Base-by-base conservation (phyloP, 1,139 yeast genomes). In the Taiozyma sp. region DNA sequence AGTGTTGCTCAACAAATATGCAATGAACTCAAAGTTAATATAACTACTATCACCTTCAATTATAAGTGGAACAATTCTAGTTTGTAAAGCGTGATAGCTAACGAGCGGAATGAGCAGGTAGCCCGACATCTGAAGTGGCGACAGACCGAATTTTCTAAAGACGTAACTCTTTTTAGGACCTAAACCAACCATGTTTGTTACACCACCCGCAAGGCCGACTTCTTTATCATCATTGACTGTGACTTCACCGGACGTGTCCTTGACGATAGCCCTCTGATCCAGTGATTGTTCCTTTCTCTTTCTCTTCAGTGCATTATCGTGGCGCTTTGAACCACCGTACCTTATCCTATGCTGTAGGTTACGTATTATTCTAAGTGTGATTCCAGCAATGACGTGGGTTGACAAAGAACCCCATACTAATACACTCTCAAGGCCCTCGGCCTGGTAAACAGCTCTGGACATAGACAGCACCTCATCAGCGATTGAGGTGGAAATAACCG, bases 11-110 rank as follows among this genome's bases (percentile, higher is more conserved):
- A 80, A 64, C 12, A 76, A 70, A 61, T 75, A 78, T 3, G 81
- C 61, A 13, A 86, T 71, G 60, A 75, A 87, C 23, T 78, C 78
- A 46, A 87, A 67, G 39, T 73, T 75, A 30, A 87, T 67, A 52
- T 80, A 69, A 0, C 86, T 75, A 9, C 85, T 78, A 64, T 86
- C 95, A 1, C 90, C 93, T 53, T 84, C 87, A 1, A 79, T 71
- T 3, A 59, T 24, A 27, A 70, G 50, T 0, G 95, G 92, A 0
- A 72, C 70, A 14, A 73, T 51, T 47, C 91, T 68, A 56, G 79
- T 74, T 47, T 76, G 74, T 22, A 68, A 57, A 22, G 72, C 69
- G 61, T 87, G 96, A 46, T 68, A 74, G 0, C 60, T 51, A 0
- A 83, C 56, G 29, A 81, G 61, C 0, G 81, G 78, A 0, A 78